phyloP scores from a whole-genome alignment of 805 yeast species.

The Barnettozyma populi region DNA sequence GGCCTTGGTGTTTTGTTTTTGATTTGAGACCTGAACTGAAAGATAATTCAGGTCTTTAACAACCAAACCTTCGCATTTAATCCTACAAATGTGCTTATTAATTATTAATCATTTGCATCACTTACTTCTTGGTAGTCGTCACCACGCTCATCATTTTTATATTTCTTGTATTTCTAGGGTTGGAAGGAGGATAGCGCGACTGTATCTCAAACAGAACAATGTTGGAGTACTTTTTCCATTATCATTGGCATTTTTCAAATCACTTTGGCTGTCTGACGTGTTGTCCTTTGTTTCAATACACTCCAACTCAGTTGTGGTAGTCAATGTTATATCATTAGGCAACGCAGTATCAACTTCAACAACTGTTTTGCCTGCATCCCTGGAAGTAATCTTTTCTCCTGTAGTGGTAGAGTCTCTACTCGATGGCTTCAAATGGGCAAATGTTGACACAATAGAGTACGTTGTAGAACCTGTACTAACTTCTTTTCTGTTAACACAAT shows the following conservation, averaged over 20 bases:
- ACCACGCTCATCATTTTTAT: no score
- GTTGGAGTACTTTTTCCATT: neutral
- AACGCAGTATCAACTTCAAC: neutral
- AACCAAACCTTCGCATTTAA: neutral
- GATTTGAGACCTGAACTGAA: neutral
- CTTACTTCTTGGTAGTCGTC: neutral
- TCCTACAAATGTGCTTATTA: neutral
- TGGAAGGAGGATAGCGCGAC: constrained; percentile 1
- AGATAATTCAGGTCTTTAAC: no score
- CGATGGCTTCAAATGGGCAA: constrained; percentile 1
- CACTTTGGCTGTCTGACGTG: neutral
- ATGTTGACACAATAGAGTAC: constrained; percentile 6
- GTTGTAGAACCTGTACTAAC: neutral
- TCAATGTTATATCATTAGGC: neutral
- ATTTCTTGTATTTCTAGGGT: neutral
- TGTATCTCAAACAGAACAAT: constrained; percentile 1
- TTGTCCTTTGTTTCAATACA: neutral
- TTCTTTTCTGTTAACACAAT: neutral
- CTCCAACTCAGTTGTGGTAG: constrained; percentile 4
- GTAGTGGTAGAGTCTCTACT: neutral
- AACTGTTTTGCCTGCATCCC: neutral
- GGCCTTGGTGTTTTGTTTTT: constrained; percentile 3
- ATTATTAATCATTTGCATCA: neutral
- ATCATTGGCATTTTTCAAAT: neutral
- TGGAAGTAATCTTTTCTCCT: neutral